Evolutionary conservation across 1,284 basidiomycete genomes (phyloP), one percentile per base, ranked within the genome.

Genomic region (Ceratobasidium sp.): DNA sequence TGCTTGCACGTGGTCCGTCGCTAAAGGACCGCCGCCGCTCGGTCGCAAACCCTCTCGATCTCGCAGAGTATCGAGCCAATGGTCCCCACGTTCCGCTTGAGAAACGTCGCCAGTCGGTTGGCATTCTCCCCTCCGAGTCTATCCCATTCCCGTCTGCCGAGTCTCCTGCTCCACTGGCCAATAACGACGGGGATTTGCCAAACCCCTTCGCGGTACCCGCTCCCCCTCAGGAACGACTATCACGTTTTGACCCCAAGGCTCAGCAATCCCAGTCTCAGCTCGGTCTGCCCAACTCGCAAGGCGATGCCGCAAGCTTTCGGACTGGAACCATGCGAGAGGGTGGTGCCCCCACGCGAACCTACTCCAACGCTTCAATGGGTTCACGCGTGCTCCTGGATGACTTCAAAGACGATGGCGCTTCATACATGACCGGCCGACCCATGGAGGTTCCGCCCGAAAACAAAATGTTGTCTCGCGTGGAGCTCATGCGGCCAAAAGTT

Each of bases 401-500:
- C 79, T 90, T 91, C 80, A 87, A 81, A 64, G 81, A 77, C 82
- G 81, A 46, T 60, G 67, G 62, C 60, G 85, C 85, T 33, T 81
- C 83, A 50, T 55, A 60, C 75, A 52, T 66, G 75, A 52, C 80
- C 41, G 60, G 66, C 30, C 41, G 44, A 16, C 70, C 55, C 20
- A 18, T 62, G 41, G 57, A 73, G 30, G 59, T n/a, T 50, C 46
- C 50, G 54, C 64, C 55, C 44, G 79, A 75, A 68, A n/a, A 38
- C 57, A 66, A 70, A 33, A 78, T 73, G 44, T 71, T 80, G 18
- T 81, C 82, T 44, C 92, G 91, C 18, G 81, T 92, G 77, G 94
- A 95, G 33, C 85, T 95, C 68, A 87, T 95, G 83, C 88, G 93
- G 41, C 93, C 93, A 0, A 95, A 95, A 83, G 87, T 95, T 35